phyloP scores from a whole-genome alignment of 306 rosid species.

The Cucumis hystrix region DNA sequence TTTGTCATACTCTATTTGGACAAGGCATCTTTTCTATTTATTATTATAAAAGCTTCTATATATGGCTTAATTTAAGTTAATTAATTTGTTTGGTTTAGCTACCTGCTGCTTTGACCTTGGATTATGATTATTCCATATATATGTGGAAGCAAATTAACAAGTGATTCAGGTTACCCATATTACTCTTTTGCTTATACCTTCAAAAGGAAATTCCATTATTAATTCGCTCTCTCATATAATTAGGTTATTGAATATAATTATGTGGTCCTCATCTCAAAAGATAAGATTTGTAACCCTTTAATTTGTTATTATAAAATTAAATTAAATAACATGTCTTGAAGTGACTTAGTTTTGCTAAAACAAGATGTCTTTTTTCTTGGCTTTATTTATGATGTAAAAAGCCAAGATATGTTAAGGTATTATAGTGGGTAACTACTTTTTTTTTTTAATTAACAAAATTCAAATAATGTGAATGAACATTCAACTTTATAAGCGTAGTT shows the following conservation, averaged over 20 bases:
- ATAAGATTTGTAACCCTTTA: neutral
- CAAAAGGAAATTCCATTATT: neutral
- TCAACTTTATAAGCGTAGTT: too few species aligned
- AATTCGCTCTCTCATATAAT: neutral
- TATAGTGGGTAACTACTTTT: neutral
- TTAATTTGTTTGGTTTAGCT: neutral
- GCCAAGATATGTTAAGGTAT: too few species aligned
- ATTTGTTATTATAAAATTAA: neutral
- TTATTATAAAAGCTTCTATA: neutral
- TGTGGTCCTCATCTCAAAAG: neutral
- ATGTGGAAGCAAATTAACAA: neutral
- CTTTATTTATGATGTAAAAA: neutral
- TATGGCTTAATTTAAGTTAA: neutral
- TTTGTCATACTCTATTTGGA: conserved; percentile 24
- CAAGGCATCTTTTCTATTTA: conserved; percentile 8
- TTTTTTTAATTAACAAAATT: too few species aligned
- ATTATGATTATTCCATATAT: neutral
- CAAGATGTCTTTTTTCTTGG: neutral
- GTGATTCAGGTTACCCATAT: neutral
- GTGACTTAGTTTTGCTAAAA: neutral
- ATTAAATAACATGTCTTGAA: neutral
- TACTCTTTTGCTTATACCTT: neutral
- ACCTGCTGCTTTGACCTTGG: neutral
- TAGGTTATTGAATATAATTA: neutral
- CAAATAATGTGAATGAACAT: too few species aligned